These are phyloP conservation scores for Colletotrichum ledebouriae DNA, from an alignment of 2,329 filamentous ascomycete species.

Conservation along the genomic window DNA sequence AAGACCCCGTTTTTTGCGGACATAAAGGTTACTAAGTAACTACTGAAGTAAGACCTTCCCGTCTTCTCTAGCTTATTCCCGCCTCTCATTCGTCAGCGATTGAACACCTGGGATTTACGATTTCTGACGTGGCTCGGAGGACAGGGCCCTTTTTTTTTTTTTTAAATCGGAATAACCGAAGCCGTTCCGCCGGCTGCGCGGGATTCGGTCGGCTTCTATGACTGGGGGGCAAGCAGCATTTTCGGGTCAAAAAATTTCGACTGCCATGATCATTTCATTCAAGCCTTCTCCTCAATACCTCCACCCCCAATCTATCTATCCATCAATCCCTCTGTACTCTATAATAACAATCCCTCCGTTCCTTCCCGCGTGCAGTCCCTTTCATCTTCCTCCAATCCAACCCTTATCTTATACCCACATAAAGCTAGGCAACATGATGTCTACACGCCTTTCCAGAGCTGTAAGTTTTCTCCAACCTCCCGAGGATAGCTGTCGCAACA, in stretches of 20 bases:
- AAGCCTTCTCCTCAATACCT: constrained; percentile 17
- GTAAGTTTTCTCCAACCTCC: constrained; percentile 65
- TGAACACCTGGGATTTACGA: no score
- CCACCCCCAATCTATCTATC: constrained; percentile 25
- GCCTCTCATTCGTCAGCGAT: constrained; percentile 24
- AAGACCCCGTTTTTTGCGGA: no score
- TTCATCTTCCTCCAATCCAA: constrained; percentile 47
- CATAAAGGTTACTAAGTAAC: no score
- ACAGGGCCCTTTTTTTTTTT: neutral
- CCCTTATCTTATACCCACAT: constrained; percentile 47
- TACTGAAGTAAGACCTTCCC: no score
- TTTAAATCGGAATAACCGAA: constrained; percentile 38
- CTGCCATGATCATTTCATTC: constrained; percentile 45
- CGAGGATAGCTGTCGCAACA: constrained; percentile 28
- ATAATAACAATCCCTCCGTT: constrained; percentile 41
- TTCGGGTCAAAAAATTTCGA: constrained; percentile 55
- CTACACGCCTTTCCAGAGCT: constrained; percentile 79
- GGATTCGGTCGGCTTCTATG: constrained; percentile 61
- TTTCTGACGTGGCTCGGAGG: no score
- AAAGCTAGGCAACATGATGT: constrained; percentile 71
- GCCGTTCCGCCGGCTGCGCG: constrained; percentile 45
- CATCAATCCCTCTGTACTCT: constrained; percentile 39
- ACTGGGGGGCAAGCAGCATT: constrained; percentile 51
- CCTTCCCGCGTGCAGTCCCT: constrained; percentile 41
- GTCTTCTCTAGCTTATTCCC: constrained; percentile 19